phyloP scores from a whole-genome alignment of 441 rosid genomes.

The Eutrema salsugineum region DNA sequence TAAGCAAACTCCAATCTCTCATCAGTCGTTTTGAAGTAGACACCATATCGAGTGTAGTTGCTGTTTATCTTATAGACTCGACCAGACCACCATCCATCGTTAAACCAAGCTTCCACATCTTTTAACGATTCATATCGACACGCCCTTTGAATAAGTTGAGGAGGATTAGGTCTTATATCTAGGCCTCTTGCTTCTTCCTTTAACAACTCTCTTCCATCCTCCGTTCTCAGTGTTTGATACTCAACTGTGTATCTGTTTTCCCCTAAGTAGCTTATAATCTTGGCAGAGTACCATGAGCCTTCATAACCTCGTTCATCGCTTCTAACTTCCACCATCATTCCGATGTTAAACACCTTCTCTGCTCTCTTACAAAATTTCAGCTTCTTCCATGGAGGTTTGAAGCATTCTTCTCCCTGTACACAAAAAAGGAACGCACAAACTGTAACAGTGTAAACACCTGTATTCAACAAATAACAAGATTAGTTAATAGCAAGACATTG shows the following conservation, averaged over 20 bases:
- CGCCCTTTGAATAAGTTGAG: neutral
- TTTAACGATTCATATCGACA: slow-evolving; percentile 19
- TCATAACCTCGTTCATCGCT: slow-evolving; percentile 39
- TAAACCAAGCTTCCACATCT: slow-evolving; percentile 45
- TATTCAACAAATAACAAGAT: too few species aligned
- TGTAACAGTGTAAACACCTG: too few species aligned
- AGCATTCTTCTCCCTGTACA: neutral
- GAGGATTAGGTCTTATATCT: slow-evolving; percentile 37
- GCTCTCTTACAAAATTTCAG: neutral
- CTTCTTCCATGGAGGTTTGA: slow-evolving; percentile 1
- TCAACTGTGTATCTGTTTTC: slow-evolving; percentile 35
- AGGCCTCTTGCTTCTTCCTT: slow-evolving; percentile 34
- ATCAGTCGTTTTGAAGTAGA: slow-evolving; percentile 33
- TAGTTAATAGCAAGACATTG: too few species aligned
- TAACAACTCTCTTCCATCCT: slow-evolving; percentile 33
- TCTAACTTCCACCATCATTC: slow-evolving; percentile 40
- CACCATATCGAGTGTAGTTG: slow-evolving; percentile 23
- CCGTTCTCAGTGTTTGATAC: slow-evolving; percentile 41
- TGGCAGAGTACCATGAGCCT: slow-evolving; percentile 41
- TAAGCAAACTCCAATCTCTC: slow-evolving; percentile 24
- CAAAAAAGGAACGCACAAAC: too few species aligned
- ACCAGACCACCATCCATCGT: slow-evolving; percentile 56
- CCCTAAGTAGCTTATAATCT: slow-evolving; percentile 24
- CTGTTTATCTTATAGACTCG: slow-evolving; percentile 16
- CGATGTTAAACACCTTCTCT: neutral